Conservation (phyloP, 2,329 filamentous ascomycete species). For the Gnomoniopsis smithogilvyi region DNA sequence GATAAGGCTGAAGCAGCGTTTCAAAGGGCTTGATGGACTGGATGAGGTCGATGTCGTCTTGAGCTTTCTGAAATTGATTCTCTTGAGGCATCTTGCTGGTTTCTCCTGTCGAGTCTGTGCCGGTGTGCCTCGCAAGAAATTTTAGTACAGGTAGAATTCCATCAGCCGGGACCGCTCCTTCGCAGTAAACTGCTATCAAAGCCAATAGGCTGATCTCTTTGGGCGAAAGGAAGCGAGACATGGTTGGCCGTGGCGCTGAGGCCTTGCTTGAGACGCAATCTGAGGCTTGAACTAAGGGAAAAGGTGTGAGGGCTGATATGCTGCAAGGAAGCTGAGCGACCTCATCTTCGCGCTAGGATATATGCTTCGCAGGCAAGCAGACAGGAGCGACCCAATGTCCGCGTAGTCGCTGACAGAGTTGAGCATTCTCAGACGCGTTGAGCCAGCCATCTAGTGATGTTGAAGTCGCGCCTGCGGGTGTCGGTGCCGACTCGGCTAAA, state of each 20-base stretch:
- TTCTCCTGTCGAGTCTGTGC: conserved; percentile 35
- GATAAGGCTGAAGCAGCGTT: conserved; percentile 49
- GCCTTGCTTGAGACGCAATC: neutral
- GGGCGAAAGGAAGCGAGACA: conserved; percentile 63
- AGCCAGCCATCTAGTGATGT: neutral
- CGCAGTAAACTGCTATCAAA: conserved; percentile 77
- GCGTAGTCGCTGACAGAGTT: neutral
- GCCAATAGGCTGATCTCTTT: conserved; percentile 80
- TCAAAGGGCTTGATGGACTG: conserved; percentile 58
- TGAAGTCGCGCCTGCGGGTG: neutral
- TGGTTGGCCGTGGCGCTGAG: neutral
- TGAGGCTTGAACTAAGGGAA: neutral
- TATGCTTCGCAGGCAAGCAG: neutral
- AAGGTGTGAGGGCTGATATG: neutral
- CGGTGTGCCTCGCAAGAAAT: conserved; percentile 37
- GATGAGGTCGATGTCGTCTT: conserved; percentile 49
- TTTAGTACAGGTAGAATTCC: conserved; percentile 39
- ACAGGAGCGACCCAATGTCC: neutral
- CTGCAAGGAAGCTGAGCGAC: neutral
- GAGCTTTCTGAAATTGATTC: conserved; percentile 45
- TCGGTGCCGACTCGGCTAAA: neutral
- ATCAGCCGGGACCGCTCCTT: conserved; percentile 48
- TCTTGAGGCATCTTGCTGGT: conserved; percentile 17
- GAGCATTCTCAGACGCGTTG: neutral
- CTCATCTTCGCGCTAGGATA: neutral